A percentile compares a stretch with the other conserved stretches of the same genome.
Conservation (phyloP, 805 yeast genomes). For the Brettanomyces bruxellensis region DNA sequence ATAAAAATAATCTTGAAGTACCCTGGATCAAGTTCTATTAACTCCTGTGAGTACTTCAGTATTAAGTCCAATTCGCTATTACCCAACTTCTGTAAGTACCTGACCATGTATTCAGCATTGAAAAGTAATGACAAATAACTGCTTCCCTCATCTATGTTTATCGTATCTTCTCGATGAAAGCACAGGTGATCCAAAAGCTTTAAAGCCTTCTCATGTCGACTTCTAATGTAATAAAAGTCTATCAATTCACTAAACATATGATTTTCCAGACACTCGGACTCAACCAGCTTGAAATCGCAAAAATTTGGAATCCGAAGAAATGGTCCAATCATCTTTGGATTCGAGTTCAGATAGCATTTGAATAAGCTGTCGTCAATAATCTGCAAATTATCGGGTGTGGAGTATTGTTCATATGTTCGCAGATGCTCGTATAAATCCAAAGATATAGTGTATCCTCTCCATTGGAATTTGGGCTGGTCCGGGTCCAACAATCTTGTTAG, state of each 20-base stretch:
- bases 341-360: slow-evolving; percentile 58
- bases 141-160: slow-evolving; percentile 17
- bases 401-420: slow-evolving; percentile 5
- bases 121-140: slow-evolving; percentile 13
- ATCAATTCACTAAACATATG: slow-evolving; percentile 57
- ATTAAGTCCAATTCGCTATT: slow-evolving; percentile 42
- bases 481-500: slow-evolving; percentile 32
- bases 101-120: slow-evolving; percentile 38
- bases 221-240: slow-evolving; percentile 64
- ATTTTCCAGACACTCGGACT: slow-evolving; percentile 36
- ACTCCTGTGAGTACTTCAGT: slow-evolving; percentile 47
- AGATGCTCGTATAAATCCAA: slow-evolving; percentile 28
- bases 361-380: slow-evolving; percentile 74
- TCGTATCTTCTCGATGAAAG: slow-evolving; percentile 11
- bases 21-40: slow-evolving; percentile 29
- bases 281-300: slow-evolving; percentile 61
- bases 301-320: slow-evolving; percentile 65
- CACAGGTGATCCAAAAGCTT: slow-evolving; percentile 38
- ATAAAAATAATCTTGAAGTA: slow-evolving; percentile 48
- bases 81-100: slow-evolving; percentile 49
- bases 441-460: slow-evolving; percentile 38
- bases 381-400: slow-evolving; percentile 25
- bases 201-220: slow-evolving; percentile 59
- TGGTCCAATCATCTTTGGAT: slow-evolving; percentile 73
- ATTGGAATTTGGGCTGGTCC: slow-evolving; percentile 25